These are phyloP conservation scores for Psilocybe sp. DNA, from an alignment of 768 basidiomycete genomes.

Conservation along the genomic window DNA sequence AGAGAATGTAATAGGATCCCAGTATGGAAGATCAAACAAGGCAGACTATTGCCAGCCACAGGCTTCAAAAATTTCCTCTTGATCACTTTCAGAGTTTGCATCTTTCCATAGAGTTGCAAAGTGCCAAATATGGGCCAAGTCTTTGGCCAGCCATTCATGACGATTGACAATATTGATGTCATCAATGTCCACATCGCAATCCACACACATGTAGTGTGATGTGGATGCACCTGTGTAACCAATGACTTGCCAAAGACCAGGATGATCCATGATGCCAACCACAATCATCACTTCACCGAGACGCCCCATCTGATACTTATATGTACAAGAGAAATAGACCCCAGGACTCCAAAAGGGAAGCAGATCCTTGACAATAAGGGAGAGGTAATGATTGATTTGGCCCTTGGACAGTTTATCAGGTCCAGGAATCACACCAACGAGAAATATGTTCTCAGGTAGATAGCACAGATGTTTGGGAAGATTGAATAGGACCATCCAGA, in stretches of 20 bases:
- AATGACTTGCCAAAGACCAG: neutral
- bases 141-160: neutral
- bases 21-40: conserved; percentile 4
- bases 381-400: conserved; percentile 33
- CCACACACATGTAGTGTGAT: neutral
- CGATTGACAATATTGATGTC: neutral
- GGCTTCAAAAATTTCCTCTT: neutral
- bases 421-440: conserved; percentile 35
- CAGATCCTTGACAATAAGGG: conserved; percentile 33
- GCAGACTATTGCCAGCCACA: conserved; percentile 3
- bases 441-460: conserved; percentile 32
- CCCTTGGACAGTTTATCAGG: conserved; percentile 27
- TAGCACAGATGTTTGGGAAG: conserved; percentile 28
- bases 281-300: neutral
- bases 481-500: conserved; percentile 30
- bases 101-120: neutral
- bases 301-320: neutral
- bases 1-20: conserved; percentile 6
- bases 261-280: neutral
- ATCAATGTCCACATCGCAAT: neutral
- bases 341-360: conserved; percentile 26
- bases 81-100: neutral
- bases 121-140: neutral
- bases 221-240: neutral
- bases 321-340: conserved; percentile 19